Evolutionary conservation across 768 basidiomycete species (phyloP).

Genomic region (Kwoniella bestiolae): DNA sequence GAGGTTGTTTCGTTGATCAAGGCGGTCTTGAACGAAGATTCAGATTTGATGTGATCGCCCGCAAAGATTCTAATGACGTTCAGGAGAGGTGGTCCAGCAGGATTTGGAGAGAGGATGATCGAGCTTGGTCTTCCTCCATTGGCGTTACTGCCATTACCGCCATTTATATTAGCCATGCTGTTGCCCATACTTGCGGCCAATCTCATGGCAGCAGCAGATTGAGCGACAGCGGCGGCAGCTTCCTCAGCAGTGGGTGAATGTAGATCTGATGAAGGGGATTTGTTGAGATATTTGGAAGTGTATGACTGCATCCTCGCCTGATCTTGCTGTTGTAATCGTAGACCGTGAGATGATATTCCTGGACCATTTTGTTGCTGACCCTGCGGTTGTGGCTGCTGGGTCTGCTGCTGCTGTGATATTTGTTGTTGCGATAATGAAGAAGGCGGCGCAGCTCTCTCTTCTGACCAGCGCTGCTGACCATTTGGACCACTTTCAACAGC

Average conservation of each 20-base stretch:
- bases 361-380: slow-evolving; percentile 15
- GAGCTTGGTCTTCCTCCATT: slow-evolving; percentile 48
- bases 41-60: slow-evolving; percentile 83
- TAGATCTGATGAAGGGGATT: slow-evolving; percentile 70
- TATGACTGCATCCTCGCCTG: slow-evolving; percentile 86
- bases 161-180: slow-evolving; percentile 15
- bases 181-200: slow-evolving; percentile 39
- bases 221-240: slow-evolving; percentile 71
- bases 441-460: slow-evolving; percentile 22
- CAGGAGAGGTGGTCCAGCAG: slow-evolving; percentile 76
- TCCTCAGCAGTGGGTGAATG: slow-evolving; percentile 71
- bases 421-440: slow-evolving; percentile 9
- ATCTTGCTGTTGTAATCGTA: slow-evolving; percentile 80
- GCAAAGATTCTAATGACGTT: slow-evolving; percentile 97
- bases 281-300: slow-evolving; percentile 79
- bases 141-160: background rate
- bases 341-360: slow-evolving; percentile 66
- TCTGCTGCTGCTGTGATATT: slow-evolving; percentile 1
- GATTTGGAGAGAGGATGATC: slow-evolving; percentile 60
- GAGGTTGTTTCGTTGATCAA: slow-evolving; percentile 85
- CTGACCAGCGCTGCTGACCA: slow-evolving; percentile 31
- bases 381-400: slow-evolving; percentile 17
- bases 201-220: slow-evolving; percentile 57
- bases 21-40: slow-evolving; percentile 98
- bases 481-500: slow-evolving; percentile 31